phyloP scores from a whole-genome alignment of 257 asterid species.

The Capsicum pubescens region DNA sequence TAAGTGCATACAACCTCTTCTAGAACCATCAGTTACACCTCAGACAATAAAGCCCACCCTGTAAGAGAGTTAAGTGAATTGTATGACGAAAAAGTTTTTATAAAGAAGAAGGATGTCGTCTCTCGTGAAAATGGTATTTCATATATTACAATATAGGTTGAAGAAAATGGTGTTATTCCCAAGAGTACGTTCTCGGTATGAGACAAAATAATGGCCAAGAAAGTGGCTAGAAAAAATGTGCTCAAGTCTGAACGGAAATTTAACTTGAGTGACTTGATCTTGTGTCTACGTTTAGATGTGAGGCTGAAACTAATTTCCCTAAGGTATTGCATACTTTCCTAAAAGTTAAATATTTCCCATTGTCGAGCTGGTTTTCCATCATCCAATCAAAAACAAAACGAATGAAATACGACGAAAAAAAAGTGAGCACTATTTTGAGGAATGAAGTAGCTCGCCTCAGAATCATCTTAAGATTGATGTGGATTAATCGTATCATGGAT shows the following conservation, averaged over 20 bases:
- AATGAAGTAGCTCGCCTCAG: too few relatives aligned
- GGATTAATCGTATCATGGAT: background rate
- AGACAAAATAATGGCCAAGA: constrained; percentile 53
- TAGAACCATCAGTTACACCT: constrained; percentile 77
- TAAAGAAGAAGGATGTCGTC: constrained; percentile 33
- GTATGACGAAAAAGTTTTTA: constrained; percentile 54
- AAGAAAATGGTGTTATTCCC: constrained; percentile 54
- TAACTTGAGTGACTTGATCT: background rate
- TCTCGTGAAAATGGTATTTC: constrained; percentile 38
- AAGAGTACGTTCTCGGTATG: constrained; percentile 36
- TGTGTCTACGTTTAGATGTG: constrained; percentile 71
- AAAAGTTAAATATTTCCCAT: background rate
- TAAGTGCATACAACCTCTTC: constrained; percentile 63
- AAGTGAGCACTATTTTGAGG: too few relatives aligned
- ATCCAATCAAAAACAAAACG: too few relatives aligned
- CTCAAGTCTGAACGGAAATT: constrained; percentile 32
- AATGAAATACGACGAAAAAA: too few relatives aligned
- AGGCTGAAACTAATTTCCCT: constrained; percentile 60
- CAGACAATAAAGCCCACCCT: constrained; percentile 71
- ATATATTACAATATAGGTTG: constrained; percentile 52
- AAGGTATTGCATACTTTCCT: constrained; percentile 52
- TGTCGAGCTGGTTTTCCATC: too few relatives aligned
- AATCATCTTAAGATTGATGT: background rate
- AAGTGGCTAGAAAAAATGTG: constrained; percentile 56
- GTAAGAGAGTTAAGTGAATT: constrained; percentile 61